Conservation (phyloP, 345 rosid genomes). For the Heritiera littoralis region DNA sequence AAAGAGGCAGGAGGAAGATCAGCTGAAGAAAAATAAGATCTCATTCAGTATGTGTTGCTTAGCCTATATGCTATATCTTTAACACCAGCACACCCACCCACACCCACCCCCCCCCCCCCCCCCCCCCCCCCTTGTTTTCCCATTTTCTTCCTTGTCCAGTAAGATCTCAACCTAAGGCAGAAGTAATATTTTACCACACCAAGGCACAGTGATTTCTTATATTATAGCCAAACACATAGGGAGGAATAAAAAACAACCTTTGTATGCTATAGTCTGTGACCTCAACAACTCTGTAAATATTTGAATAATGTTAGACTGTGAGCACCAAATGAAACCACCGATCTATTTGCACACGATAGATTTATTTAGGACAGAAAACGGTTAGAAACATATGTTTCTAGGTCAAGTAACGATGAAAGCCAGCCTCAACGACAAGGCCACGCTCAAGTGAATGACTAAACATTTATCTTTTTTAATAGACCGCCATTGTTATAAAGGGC, state of each 20-base stretch:
- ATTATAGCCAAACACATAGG: not conserved
- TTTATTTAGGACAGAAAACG: not conserved
- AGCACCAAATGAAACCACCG: not conserved
- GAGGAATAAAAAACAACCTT: not conserved
- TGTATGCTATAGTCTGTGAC: not conserved
- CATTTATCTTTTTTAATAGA: too few species aligned
- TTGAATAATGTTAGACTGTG: not conserved
- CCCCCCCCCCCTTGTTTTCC: too few species aligned
- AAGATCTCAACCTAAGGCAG: not conserved
- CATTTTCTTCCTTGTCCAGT: not conserved
- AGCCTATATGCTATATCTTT: too few species aligned
- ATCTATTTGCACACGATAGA: not conserved
- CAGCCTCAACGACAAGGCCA: not conserved
- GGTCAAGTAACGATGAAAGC: not conserved
- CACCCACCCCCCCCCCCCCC: too few species aligned
- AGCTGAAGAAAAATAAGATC: not conserved
- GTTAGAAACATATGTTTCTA: not conserved
- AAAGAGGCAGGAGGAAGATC: not conserved
- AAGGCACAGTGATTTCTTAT: not conserved
- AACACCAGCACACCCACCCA: too few species aligned
- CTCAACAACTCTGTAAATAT: slow-evolving; percentile 9
- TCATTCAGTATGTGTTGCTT: not conserved
- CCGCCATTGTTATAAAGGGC: too few species aligned
- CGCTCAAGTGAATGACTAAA: too few species aligned
- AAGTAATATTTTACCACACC: not conserved